These are phyloP conservation scores for Camellia oleifera DNA, from an alignment of 179 eudicot species.

Conservation along the genomic window DNA sequence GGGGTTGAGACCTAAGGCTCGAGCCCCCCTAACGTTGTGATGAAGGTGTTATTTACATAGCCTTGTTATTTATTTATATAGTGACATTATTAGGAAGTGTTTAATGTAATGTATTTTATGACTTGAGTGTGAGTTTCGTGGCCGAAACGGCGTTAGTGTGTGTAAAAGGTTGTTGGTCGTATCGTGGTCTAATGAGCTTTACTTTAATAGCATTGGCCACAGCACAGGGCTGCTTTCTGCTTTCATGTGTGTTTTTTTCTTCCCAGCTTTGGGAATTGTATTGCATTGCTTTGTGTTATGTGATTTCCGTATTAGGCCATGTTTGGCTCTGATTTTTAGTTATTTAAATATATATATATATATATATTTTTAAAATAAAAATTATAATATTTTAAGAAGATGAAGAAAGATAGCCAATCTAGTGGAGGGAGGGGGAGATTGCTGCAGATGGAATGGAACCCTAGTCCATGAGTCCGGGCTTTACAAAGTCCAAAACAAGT, in stretches of 20 bases:
- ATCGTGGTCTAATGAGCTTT: not conserved
- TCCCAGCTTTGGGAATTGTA: not conserved
- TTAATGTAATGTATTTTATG: not conserved
- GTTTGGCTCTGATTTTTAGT: too few species aligned
- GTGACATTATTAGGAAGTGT: too few species aligned
- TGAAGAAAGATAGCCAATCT: too few species aligned
- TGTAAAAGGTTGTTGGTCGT: not conserved
- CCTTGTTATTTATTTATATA: too few species aligned
- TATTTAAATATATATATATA: too few species aligned
- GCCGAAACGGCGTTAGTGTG: conserved; percentile 16
- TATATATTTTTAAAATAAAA: too few species aligned
- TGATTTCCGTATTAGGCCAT: too few species aligned
- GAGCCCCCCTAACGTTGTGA: not conserved
- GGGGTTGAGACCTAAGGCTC: not conserved
- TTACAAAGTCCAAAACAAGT: too few species aligned
- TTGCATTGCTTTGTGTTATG: not conserved
- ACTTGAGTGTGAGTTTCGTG: conserved; percentile 10
- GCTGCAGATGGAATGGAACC: too few species aligned
- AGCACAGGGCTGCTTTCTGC: not conserved
- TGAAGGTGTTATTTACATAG: not conserved
- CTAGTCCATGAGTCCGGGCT: too few species aligned
- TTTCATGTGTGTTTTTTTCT: not conserved
- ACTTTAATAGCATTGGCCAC: not conserved
- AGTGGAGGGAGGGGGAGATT: too few species aligned
- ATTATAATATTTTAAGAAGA: too few species aligned